Conservation (phyloP, 2,329 filamentous ascomycete genomes). For the Cercospora sp. region DNA sequence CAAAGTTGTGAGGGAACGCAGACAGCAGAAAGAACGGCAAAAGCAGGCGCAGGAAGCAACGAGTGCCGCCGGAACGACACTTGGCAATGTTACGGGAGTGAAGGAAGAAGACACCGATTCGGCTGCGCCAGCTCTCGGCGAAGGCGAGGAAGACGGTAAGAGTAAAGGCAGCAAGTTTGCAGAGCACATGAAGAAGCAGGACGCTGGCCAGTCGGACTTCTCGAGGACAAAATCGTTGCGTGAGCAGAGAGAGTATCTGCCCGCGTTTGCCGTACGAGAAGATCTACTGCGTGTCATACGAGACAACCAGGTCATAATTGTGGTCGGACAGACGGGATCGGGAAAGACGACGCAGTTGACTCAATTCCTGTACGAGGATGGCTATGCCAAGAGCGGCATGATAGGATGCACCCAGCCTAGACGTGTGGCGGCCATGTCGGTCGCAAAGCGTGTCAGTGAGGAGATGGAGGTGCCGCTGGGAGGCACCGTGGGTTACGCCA, state of each 20-base stretch:
- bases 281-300: constrained; percentile 87
- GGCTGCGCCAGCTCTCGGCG: constrained; percentile 65
- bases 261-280: constrained; percentile 93
- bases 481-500: constrained; percentile 88
- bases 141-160: constrained; percentile 63
- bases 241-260: constrained; percentile 90
- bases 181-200: constrained; percentile 82
- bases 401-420: constrained; percentile 96
- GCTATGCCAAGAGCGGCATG: constrained; percentile 82
- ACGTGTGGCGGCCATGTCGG: constrained; percentile 97
- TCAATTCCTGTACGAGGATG: constrained; percentile 93
- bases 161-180: constrained; percentile 78
- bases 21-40: constrained; percentile 89
- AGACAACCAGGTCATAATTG: constrained; percentile 95
- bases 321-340: constrained; percentile 94
- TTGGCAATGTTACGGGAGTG: constrained; percentile 94
- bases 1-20: constrained; percentile 83
- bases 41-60: constrained; percentile 95
- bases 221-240: constrained; percentile 86
- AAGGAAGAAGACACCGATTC: constrained; percentile 90
- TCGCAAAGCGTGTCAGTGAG: constrained; percentile 95
- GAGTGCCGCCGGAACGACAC: constrained; percentile 82
- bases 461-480: constrained; percentile 96
- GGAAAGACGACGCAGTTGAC: constrained; percentile 97
- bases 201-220: constrained; percentile 81